Evolutionary conservation across 2,329 filamentous ascomycete genomes (phyloP).

Genomic region (Lachnellula occidentalis): DNA sequence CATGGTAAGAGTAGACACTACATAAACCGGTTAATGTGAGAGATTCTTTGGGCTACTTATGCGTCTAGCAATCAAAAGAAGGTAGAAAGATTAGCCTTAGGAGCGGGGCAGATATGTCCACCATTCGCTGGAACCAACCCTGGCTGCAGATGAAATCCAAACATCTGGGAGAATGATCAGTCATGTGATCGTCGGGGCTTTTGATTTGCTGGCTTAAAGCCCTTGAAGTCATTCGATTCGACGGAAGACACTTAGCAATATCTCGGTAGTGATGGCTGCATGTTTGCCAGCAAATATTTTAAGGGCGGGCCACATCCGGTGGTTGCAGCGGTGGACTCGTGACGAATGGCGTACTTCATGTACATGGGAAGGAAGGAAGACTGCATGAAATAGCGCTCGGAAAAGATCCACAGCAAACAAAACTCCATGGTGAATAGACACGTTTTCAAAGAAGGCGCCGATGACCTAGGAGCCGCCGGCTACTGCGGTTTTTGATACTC

Average conservation of each 20-base stretch:
- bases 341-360: background rate
- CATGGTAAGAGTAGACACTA: conserved; percentile 1
- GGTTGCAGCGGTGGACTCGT: background rate
- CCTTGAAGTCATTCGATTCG: background rate
- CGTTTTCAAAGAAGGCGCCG: background rate
- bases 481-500: background rate
- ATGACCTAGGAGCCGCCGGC: background rate
- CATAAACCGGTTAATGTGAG: background rate
- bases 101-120: background rate
- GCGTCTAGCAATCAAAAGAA: conserved; percentile 1
- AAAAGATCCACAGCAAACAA: background rate
- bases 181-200: background rate
- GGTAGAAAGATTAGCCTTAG: background rate
- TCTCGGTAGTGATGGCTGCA: background rate
- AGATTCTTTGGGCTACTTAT: conserved; percentile 4
- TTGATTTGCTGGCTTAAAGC: background rate
- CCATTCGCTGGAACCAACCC: background rate
- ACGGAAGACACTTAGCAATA: background rate
- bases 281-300: background rate
- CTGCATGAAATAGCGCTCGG: background rate
- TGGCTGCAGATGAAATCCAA: background rate
- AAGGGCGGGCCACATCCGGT: background rate
- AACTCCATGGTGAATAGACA: background rate
- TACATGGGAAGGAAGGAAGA: background rate
- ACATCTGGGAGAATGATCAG: background rate